These are phyloP conservation scores for Diospyros lotus DNA, from an alignment of 148 eudicot genomes.

Conservation along the genomic window DNA sequence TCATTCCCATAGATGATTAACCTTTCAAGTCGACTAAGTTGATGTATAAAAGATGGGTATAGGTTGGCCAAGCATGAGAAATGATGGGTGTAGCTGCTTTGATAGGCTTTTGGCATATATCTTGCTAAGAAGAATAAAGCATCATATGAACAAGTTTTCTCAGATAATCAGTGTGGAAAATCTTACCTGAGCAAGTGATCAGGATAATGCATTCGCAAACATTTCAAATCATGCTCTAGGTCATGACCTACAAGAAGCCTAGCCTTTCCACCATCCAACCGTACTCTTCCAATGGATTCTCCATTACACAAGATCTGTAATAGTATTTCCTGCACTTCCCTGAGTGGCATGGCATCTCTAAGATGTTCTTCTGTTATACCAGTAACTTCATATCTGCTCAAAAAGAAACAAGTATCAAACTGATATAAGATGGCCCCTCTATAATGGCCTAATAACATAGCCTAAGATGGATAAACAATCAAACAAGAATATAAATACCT, in stretches of 20 bases:
- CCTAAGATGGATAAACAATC: not conserved
- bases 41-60: no score
- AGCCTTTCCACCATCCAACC: constrained; percentile 64
- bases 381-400: constrained; percentile 45
- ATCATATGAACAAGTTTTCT: not conserved
- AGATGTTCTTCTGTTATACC: constrained; percentile 67
- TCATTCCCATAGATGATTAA: no score
- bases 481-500: constrained; percentile 33
- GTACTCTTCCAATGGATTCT: constrained; percentile 55
- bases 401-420: not conserved
- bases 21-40: no score
- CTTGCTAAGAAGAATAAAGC: not conserved
- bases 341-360: constrained; percentile 61
- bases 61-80: no score
- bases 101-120: no score
- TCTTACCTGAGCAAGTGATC: constrained; percentile 55
- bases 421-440: not conserved
- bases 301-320: constrained; percentile 53
- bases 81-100: no score
- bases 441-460: not conserved
- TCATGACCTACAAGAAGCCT: constrained; percentile 74
- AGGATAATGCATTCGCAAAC: constrained; percentile 62
- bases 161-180: not conserved
- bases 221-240: constrained; percentile 56
- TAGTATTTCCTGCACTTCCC: constrained; percentile 60